phyloP scores from a whole-genome alignment of 768 basidiomycete genomes.

The Termitomyces sp. region DNA sequence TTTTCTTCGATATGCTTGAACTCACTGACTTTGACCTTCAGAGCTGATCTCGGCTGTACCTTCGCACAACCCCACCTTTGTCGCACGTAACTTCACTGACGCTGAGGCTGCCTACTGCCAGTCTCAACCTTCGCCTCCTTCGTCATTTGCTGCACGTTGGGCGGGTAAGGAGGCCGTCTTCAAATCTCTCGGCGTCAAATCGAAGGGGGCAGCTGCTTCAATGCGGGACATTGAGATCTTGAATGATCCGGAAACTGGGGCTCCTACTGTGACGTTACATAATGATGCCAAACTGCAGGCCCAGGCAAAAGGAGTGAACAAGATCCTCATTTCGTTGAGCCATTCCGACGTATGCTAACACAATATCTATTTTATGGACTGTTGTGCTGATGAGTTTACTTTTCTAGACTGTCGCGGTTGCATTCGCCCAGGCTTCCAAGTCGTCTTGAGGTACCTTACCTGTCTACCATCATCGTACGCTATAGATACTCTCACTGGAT shows the following conservation, averaged over 20 bases:
- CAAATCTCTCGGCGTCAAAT: conserved; percentile 88
- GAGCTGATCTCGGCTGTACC: conserved; percentile 93
- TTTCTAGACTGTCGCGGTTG: conserved; percentile 72
- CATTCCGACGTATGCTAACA: conserved; percentile 74
- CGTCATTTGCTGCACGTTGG: conserved; percentile 97
- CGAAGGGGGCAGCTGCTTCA: conserved; percentile 89
- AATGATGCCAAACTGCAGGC: conserved; percentile 79
- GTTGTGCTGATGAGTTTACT: conserved; percentile 10
- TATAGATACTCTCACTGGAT: conserved; percentile 11
- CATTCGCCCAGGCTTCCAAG: conserved; percentile 74
- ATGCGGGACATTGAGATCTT: conserved; percentile 98
- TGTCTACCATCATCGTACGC: neutral
- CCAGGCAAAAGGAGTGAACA: conserved; percentile 61
- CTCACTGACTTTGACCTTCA: conserved; percentile 20
- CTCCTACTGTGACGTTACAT: conserved; percentile 69
- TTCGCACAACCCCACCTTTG: conserved; percentile 81
- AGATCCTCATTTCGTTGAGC: conserved; percentile 79
- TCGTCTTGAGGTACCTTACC: conserved; percentile 18
- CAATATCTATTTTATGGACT: neutral
- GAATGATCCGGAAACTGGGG: conserved; percentile 64
- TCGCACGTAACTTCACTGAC: conserved; percentile 89
- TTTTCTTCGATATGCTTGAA: neutral
- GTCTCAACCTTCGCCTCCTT: conserved; percentile 76
- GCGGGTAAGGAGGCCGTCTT: conserved; percentile 96
- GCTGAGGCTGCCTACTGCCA: conserved; percentile 84